Evolutionary conservation across 2,329 filamentous ascomycete species (phyloP).

Genomic region (Epichloe gansuensis): DNA sequence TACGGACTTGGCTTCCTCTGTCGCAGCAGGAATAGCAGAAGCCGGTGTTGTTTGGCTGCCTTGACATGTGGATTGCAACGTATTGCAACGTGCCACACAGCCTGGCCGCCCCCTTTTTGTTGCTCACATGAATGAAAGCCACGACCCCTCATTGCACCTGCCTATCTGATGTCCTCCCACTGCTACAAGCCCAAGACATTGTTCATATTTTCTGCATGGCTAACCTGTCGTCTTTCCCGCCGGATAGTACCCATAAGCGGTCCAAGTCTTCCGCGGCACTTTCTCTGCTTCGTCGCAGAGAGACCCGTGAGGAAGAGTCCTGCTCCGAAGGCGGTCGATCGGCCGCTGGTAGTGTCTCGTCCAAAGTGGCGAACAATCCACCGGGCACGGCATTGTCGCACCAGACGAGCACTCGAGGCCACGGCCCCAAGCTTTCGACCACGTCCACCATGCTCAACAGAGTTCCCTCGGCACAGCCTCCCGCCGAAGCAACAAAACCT

Average conservation of each 20-base stretch:
- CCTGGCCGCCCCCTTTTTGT: neutral
- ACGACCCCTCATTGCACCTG: neutral
- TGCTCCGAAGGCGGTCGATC: constrained; percentile 37
- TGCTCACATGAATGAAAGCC: neutral
- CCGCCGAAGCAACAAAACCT: constrained; percentile 12
- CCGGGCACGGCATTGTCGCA: constrained; percentile 24
- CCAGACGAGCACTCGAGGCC: constrained; percentile 25
- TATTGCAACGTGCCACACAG: neutral
- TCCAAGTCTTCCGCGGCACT: constrained; percentile 40
- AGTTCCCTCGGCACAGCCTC: constrained; percentile 23
- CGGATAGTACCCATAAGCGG: constrained; percentile 31
- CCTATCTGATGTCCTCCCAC: too few species aligned
- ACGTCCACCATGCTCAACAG: constrained; percentile 28
- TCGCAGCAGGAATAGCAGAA: neutral
- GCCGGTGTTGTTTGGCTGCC: neutral
- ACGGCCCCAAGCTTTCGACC: constrained; percentile 34
- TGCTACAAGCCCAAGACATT: neutral
- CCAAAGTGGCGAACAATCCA: constrained; percentile 19
- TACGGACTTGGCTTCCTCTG: neutral
- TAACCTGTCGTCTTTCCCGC: neutral
- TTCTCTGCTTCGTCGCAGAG: constrained; percentile 41
- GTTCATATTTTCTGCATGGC: neutral
- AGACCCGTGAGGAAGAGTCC: constrained; percentile 38
- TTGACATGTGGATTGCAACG: neutral
- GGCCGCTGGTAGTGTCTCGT: constrained; percentile 21